phyloP scores from a whole-genome alignment of 1,284 basidiomycete species.

The Blastosporella zonata region DNA sequence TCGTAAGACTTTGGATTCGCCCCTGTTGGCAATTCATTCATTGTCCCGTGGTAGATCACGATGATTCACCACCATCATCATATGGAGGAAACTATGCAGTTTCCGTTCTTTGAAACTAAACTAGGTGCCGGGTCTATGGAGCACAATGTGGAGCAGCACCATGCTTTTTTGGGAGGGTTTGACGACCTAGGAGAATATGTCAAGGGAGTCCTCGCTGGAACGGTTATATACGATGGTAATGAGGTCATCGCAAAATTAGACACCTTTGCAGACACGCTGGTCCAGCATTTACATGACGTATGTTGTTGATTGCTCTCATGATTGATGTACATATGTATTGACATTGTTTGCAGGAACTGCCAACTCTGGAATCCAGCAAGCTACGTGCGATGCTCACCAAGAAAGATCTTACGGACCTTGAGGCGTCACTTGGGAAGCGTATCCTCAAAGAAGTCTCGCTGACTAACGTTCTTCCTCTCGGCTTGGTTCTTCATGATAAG shows the following conservation, averaged over 20 bases:
- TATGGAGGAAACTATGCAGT: constrained; percentile 7
- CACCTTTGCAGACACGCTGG: constrained; percentile 6
- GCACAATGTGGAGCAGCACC: constrained; percentile 9
- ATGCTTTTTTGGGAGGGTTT: constrained; percentile 2
- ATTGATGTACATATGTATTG: neutral
- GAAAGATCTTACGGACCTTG: constrained; percentile 5
- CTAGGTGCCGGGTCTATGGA: constrained; percentile 1
- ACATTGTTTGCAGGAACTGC: constrained; percentile 2
- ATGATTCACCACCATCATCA: constrained; percentile 11
- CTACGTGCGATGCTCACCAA: constrained; percentile 3
- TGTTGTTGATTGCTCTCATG: neutral
- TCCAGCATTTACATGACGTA: constrained; percentile 7
- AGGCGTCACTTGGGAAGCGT: constrained; percentile 1
- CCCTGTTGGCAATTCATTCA: neutral
- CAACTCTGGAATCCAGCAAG: constrained; percentile 10
- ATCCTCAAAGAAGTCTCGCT: constrained; percentile 7
- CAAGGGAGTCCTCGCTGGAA: constrained; percentile 3
- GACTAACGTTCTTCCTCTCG: constrained; percentile 4
- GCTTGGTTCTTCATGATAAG: constrained; percentile 9
- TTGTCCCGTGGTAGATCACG: neutral
- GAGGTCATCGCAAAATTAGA: constrained; percentile 7
- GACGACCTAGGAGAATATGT: constrained; percentile 5
- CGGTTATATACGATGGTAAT: neutral
- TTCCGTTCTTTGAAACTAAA: constrained; percentile 9
- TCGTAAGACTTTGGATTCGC: neutral